Evolutionary conservation across 352 stramenopile genomes (phyloP).

Genomic region (Phytophthora kernoviae): DNA sequence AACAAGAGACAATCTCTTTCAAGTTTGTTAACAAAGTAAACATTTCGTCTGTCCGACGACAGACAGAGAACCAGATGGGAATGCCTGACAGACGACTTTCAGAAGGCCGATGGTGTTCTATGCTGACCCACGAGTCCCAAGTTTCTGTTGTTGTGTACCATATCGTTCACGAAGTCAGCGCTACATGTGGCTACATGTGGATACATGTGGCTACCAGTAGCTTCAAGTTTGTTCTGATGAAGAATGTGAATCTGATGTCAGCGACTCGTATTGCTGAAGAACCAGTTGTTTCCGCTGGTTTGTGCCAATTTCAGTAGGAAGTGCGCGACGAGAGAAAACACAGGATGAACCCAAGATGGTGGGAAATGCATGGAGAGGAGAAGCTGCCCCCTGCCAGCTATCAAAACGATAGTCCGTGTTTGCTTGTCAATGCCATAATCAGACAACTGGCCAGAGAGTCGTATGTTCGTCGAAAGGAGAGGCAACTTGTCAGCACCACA

Average conservation of each 20-base stretch:
- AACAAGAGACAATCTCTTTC: conserved; percentile 14
- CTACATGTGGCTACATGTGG: too few relatives aligned
- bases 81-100: too few relatives aligned
- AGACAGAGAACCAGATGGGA: not conserved
- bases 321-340: not conserved
- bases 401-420: conserved; percentile 3
- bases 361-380: not conserved
- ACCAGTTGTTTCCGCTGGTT: not conserved
- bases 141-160: too few relatives aligned
- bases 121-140: too few relatives aligned
- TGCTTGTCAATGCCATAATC: conserved; percentile 1
- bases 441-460: not conserved
- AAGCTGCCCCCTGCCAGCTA: not conserved
- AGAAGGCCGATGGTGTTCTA: too few relatives aligned
- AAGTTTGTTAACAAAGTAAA: conserved; percentile 10
- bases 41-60: conserved; percentile 18
- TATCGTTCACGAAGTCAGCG: too few relatives aligned
- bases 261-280: not conserved
- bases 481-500: not conserved
- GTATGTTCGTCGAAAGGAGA: not conserved
- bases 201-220: too few relatives aligned
- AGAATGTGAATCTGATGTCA: not conserved
- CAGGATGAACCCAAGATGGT: conserved; percentile 3
- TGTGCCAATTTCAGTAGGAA: not conserved
- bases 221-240: not conserved